Conservation (phyloP, 768 basidiomycete genomes). For the Pleurotus tuoliensis region DNA sequence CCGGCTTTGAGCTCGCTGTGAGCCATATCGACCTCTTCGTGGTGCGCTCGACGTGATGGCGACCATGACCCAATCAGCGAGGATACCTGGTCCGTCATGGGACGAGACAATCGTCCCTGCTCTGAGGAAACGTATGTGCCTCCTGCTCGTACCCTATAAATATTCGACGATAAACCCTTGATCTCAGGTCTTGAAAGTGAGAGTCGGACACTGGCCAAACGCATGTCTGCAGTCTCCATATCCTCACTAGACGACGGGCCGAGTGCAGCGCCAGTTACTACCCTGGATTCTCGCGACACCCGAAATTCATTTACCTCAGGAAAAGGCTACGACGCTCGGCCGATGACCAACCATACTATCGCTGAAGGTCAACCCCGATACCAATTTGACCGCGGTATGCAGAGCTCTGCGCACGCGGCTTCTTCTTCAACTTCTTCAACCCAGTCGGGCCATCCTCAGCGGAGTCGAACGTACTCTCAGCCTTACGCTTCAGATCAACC, state of each 20-base stretch:
- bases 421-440: constrained; percentile 23
- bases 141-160: not conserved
- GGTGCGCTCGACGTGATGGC: not conserved
- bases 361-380: not conserved
- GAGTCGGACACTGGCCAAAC: constrained; percentile 71
- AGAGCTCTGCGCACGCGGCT: not conserved
- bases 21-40: not conserved
- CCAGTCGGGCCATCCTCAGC: constrained; percentile 29
- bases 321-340: not conserved
- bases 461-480: constrained; percentile 63
- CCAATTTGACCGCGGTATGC: constrained; percentile 10
- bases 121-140: constrained; percentile 66
- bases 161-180: constrained; percentile 8
- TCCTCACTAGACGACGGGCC: constrained; percentile 50
- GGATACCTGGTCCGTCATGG: constrained; percentile 55
- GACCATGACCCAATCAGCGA: constrained; percentile 32
- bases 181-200: constrained; percentile 72
- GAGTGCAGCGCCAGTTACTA: constrained; percentile 34
- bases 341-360: not conserved
- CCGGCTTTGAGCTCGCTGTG: no score
- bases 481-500: constrained; percentile 43
- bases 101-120: constrained; percentile 82
- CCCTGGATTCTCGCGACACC: constrained; percentile 19
- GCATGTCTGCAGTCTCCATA: constrained; percentile 73
- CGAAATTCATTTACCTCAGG: constrained; percentile 8